Evolutionary conservation across 1,284 basidiomycete species (phyloP).

Genomic region (Puccinia novopanici): DNA sequence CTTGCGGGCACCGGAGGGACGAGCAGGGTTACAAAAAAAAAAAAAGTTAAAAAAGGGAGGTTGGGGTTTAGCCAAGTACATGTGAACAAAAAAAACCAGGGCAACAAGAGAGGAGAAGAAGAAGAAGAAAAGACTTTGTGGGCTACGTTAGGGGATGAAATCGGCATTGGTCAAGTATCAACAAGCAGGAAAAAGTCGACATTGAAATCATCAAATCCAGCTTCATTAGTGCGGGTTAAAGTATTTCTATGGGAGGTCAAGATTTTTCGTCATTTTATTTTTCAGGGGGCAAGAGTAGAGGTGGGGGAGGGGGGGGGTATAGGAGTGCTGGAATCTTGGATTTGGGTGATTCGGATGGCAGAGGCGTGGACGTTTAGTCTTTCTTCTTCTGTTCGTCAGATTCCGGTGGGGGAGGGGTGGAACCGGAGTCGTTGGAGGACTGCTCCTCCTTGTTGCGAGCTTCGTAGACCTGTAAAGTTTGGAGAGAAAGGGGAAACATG

Average conservation of each 20-base stretch:
- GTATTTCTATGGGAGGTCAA: neutral
- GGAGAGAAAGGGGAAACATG: neutral
- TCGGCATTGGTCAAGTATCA: neutral
- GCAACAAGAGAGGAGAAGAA: neutral
- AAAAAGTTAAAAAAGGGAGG: neutral
- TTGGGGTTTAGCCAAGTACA: neutral
- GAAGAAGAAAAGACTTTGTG: neutral
- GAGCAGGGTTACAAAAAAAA: neutral
- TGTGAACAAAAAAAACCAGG: neutral
- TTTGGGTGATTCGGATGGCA: slow-evolving; percentile 56
- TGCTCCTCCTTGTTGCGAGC: slow-evolving; percentile 72
- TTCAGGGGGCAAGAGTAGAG: too few relatives aligned
- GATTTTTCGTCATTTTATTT: too few relatives aligned
- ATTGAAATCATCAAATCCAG: slow-evolving; percentile 5
- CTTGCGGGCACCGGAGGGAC: too few relatives aligned
- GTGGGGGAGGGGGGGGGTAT: neutral
- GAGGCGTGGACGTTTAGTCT: slow-evolving; percentile 58
- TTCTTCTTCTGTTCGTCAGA: slow-evolving; percentile 59
- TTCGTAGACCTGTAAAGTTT: slow-evolving; percentile 71
- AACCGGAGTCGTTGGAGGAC: slow-evolving; percentile 60
- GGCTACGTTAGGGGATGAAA: neutral
- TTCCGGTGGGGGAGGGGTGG: slow-evolving; percentile 57
- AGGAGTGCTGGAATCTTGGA: slow-evolving; percentile 55
- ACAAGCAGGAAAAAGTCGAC: neutral
- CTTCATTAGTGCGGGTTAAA: slow-evolving; percentile 36